Evolutionary conservation across 176 grass and related monocot genomes (phyloP).

Genomic region (Ensete glaucum): DNA sequence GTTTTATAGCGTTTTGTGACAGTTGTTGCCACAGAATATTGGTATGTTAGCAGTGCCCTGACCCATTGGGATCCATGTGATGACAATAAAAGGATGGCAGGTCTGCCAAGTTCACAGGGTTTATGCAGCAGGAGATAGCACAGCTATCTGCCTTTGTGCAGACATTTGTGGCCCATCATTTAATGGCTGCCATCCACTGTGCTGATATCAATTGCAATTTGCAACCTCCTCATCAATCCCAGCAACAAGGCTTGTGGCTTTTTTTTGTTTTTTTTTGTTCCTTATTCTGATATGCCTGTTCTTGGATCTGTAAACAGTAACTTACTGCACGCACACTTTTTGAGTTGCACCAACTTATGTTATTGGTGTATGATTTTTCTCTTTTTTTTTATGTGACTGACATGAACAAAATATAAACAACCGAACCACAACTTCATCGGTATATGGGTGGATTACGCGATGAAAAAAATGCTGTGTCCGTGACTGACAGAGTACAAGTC

Average conservation of each 20-base stretch:
- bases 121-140: neutral
- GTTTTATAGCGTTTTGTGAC: neutral
- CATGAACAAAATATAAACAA: too few relatives aligned
- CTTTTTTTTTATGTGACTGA: too few relatives aligned
- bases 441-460: too few relatives aligned
- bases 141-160: neutral
- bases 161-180: neutral
- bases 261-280: neutral
- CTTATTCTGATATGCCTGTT: too few relatives aligned
- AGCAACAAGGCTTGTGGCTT: neutral
- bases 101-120: neutral
- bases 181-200: neutral
- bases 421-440: too few relatives aligned
- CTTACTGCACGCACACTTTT: too few relatives aligned
- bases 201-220: neutral
- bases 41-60: neutral
- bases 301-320: too few relatives aligned
- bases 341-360: too few relatives aligned
- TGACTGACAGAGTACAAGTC: too few relatives aligned
- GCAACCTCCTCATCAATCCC: neutral
- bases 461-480: too few relatives aligned
- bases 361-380: too few relatives aligned
- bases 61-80: slow-evolving; percentile 1
- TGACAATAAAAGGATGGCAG: neutral
- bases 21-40: neutral